Evolutionary conservation across 306 rosid genomes (phyloP).

Genomic region (Sicyos baderoa): DNA sequence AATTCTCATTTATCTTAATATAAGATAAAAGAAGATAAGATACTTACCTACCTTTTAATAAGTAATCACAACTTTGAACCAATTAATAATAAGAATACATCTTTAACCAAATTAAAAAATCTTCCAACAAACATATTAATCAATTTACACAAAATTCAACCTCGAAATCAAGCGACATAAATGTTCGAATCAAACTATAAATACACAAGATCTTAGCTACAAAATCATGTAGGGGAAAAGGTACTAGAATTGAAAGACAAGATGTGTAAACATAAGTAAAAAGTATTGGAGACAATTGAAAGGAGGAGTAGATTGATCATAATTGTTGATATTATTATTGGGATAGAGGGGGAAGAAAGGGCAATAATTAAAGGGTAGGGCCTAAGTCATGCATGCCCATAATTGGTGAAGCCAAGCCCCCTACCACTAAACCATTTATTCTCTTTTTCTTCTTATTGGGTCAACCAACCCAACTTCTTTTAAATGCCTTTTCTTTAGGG

Average conservation of each 20-base stretch:
- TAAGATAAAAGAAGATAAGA: too few species aligned
- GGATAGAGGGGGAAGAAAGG: neutral
- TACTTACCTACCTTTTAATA: too few species aligned
- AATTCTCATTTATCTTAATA: too few species aligned
- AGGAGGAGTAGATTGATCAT: neutral
- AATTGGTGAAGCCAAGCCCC: conserved; percentile 3
- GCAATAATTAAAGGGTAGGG: conserved; percentile 8
- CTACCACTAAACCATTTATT: neutral
- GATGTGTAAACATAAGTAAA: neutral
- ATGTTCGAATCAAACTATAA: neutral
- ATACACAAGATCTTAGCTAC: neutral
- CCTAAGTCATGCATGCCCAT: conserved; percentile 12
- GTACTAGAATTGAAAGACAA: neutral
- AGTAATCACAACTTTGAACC: too few species aligned
- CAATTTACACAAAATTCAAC: neutral
- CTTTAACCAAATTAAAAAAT: too few species aligned
- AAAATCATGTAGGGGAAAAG: neutral
- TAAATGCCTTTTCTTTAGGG: neutral
- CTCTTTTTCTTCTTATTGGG: neutral
- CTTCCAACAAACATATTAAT: too few species aligned
- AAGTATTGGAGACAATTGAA: neutral
- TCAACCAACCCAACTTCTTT: neutral
- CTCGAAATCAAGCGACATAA: neutral
- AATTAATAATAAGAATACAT: too few species aligned
- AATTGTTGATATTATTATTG: neutral